Base-by-base conservation (phyloP, 2,329 filamentous ascomycete genomes). In the Fonsecaea multimorphosa region DNA sequence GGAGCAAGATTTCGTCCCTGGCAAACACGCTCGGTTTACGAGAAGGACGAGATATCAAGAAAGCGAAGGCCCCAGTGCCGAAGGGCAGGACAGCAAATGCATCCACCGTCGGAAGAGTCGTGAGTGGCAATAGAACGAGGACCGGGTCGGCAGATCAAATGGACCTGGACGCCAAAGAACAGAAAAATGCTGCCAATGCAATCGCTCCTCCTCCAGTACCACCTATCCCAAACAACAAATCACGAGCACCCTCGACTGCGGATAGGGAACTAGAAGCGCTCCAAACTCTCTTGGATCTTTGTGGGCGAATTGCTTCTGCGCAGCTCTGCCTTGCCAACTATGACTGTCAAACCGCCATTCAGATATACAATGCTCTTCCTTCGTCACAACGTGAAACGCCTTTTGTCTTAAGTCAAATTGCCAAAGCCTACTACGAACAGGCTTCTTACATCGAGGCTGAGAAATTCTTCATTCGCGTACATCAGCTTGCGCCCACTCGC, bases 321-420 rank as follows among this genome's bases (percentile, higher is more conserved):
- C 96, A 94, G 77, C 89, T 90, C 72, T 85, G 89, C 5, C 82
- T 96, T 54, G 89, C 89, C 14, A 90, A 89, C 56, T 99, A 92
- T 75, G 89, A 90, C 72, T 92, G 91, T 70, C 82, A 86, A 24
- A 89, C 95, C 66, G 91, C 95, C 1, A 80, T 97, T 54, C 86
- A 91, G 67, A 84, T 87, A 2, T 93, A 94, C 75, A 85, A 85
- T 66, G 84, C 87, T 0, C 81, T 99, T 22, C 89, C 92, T 1
- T 81, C 86, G 32, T 80, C 83, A 4, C 94, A 98, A 73, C 88
- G 92, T 72, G 93, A 97, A 68, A 97, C 94, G 1, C 92, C 95
- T 1, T 98, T 93, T 91, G 92, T 97, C 14, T 84, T 97, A 63
- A 89, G 93, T 5, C 92, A 96, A 74, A 89, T 98, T 75, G 96